Evolutionary conservation across 2,329 filamentous ascomycete genomes (phyloP), one percentile per base, ranked within the genome.

Genomic region (Trichoderma endophyticum): DNA sequence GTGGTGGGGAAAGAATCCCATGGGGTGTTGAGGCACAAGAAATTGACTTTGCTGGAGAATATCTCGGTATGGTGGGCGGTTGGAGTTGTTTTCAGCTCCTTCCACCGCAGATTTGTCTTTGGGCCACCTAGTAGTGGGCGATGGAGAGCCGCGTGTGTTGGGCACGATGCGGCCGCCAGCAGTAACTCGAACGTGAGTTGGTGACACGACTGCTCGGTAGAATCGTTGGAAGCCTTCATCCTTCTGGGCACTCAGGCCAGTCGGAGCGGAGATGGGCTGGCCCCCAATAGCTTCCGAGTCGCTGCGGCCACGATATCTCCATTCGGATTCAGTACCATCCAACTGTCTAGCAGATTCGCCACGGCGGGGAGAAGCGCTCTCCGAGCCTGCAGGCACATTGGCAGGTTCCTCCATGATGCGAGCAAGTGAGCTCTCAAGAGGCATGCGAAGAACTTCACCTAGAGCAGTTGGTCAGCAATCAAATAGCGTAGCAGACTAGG

Each of bases 141-240:
- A 89, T 6, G 82, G 81, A 3, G 85, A 82, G 14, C 82, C 84
- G 57, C 89, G 85, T 39, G 85, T 90, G 76, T 91, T 91, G 63
- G 89, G 89, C 1, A 92, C 90, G 75, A 92, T 91, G 48, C 89
- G 85, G 56, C 90, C 90, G 72, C 90, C 89, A 72, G 90, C 90
- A 24, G 90, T 92, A 64, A 92, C 90, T 18, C 90, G 87, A 73
- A 91, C 86, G 78, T 91, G 89, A 15, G 88, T 90, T 8, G 90
- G 90, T 39, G 90, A 92, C 5, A 88, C 85, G n/a, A 91, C 90
- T 12, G 89, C 89, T 77, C 90, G 89, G 81, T 89, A 91, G 77
- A 92, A 92, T 67, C 86, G 84, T 78, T 90, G 87, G 75, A 92
- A 92, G n/a, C 90, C 90, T 78, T 91, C 88, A 39, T 85, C 86